Base-by-base conservation (phyloP, 805 yeast species). In the Wickerhamomyces silvicola region DNA sequence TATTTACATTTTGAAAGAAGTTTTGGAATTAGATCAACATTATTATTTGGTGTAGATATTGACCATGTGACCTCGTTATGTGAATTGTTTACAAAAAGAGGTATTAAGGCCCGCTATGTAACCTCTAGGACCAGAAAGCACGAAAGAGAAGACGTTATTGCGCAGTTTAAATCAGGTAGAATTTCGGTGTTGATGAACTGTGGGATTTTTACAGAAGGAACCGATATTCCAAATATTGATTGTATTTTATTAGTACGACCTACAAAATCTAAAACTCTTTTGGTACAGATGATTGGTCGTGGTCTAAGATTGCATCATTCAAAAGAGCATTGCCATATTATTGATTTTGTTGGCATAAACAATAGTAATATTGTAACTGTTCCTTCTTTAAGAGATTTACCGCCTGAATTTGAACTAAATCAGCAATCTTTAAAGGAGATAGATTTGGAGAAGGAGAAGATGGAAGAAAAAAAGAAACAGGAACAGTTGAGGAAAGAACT, bases 151-250 rank as follows among this genome's bases (percentile, higher is more conserved):
- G 47, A 54, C 3, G 63, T 75, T 0, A 56, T 87, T 2, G 55
- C 60, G 6, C 78, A 71, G 22, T 90, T 88, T 50, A 69, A 66
- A 38, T 44, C 57, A 1, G 87, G 92, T 0, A 50, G 66, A 11
- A 64, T 84, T 13, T 74, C 79, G 5, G 94, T 90, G 0, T 57
- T 88, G 19, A 70, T 92, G 60, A 90, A 90, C 50, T 92, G 95
- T 52, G 85, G 82, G 12, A 84, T 88, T 6, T 80, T 90, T 45
- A 88, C 95, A 0, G 97, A 88, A 54, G 97, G 97, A 0, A 86
- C 97, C 0, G 97, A 88, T 58, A 78, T 90, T 13, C 97, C 97
- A 3, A 78, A 78, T 39, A 81, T 87, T 35, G 97, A 88, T 49
- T 78, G 86, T 19, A 61, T 88, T 10, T 63, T 88, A 18, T 55